Conservation (phyloP, 805 yeast genomes). For the Hanseniaspora meyeri region DNA sequence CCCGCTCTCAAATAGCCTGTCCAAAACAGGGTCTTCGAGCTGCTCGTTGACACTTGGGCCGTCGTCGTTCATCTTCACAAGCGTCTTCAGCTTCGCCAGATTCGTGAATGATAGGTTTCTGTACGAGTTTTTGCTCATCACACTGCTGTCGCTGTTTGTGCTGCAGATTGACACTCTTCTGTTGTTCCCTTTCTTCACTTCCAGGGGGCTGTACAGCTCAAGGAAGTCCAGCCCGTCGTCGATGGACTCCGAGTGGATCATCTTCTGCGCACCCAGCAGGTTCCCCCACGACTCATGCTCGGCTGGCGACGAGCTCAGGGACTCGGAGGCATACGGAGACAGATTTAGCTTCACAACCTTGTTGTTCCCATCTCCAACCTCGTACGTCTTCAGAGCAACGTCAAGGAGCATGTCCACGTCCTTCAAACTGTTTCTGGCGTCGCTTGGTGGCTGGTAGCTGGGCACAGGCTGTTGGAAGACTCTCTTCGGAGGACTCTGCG, state of each 20-base stretch:
- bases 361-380: not conserved
- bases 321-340: not conserved
- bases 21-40: not conserved
- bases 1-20: not conserved
- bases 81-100: not conserved
- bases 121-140: not conserved
- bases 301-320: not conserved
- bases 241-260: not conserved
- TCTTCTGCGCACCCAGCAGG: not conserved
- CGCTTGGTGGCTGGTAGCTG: not conserved
- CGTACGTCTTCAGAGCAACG: not conserved
- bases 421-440: not conserved
- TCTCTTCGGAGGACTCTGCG: not conserved
- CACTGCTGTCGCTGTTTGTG: not conserved
- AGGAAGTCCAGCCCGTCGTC: not conserved
- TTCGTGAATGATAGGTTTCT: slow-evolving; percentile 2
- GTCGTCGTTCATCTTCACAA: not conserved
- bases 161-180: not conserved
- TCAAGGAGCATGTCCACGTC: not conserved
- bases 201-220: not conserved
- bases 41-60: not conserved
- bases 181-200: not conserved
- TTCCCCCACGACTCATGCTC: not conserved
- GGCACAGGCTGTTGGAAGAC: not conserved
- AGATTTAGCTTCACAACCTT: not conserved